Conservation (phyloP, 208 protist genomes). For the Naegleria fowleri region DNA sequence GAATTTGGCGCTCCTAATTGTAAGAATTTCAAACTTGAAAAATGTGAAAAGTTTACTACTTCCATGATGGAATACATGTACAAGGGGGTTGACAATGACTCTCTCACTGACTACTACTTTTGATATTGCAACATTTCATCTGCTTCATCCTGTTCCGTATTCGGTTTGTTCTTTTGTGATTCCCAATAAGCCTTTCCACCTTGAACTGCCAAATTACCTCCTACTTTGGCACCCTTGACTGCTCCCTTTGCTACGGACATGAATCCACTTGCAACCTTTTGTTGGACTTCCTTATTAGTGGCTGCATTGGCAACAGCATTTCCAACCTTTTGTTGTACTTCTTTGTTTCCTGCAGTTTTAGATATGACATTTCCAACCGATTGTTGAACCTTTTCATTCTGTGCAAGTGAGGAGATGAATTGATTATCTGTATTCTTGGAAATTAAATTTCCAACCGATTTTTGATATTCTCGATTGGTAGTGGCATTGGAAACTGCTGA, state of each 20-base stretch:
- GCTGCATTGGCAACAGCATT: background rate
- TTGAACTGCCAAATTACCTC: background rate
- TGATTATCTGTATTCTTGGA: conserved; percentile 10
- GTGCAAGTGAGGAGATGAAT: background rate
- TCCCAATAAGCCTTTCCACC: background rate
- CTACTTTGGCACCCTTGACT: background rate
- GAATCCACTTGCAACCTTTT: background rate
- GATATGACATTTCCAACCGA: background rate
- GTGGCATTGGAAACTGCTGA: background rate
- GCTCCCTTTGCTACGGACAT: background rate
- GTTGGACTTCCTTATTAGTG: conserved; percentile 8
- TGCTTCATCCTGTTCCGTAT: background rate
- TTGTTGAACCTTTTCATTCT: conserved; percentile 15
- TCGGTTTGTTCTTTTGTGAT: background rate
- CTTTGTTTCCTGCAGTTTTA: conserved; percentile 19
- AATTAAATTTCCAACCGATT: background rate
- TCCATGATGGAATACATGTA: no score
- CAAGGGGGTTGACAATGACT: no score
- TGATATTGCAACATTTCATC: background rate
- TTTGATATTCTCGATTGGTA: conserved; percentile 10
- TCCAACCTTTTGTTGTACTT: conserved; percentile 12
- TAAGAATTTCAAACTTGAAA: no score
- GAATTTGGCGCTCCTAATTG: no score
- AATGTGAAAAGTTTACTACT: no score
- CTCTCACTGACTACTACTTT: no score